A percentile compares a stretch with the other conserved stretches of the same genome.
Evolutionary conservation across 2,329 filamentous ascomycete genomes (phyloP).

Genomic region (Alternaria arbusti): DNA sequence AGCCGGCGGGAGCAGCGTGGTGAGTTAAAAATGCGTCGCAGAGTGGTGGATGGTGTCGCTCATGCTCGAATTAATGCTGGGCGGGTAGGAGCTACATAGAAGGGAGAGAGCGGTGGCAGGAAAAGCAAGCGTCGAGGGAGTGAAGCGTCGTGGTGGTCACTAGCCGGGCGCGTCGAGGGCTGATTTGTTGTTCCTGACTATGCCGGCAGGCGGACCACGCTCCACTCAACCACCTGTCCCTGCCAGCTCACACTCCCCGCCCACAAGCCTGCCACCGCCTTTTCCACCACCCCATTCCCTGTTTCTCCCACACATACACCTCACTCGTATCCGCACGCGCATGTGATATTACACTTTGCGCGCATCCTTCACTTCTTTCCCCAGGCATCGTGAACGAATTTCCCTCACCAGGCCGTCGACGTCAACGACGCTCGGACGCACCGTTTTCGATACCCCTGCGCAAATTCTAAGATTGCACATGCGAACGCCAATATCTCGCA

Average conservation of each 20-base stretch:
- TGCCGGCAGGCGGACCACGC: slow-evolving; percentile 4
- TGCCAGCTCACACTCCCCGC: slow-evolving; percentile 22
- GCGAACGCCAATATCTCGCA: slow-evolving; percentile 23
- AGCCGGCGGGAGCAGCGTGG: background rate
- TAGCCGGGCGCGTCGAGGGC: slow-evolving; percentile 10
- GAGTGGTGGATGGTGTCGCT: slow-evolving; percentile 12
- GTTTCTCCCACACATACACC: background rate
- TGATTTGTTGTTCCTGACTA: slow-evolving; percentile 16
- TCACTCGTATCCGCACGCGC: slow-evolving; percentile 5
- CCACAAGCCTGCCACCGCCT: slow-evolving; percentile 18
- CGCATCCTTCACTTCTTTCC: background rate
- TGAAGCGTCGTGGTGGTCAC: background rate
- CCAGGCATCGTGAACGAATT: background rate
- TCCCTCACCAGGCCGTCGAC: slow-evolving; percentile 11
- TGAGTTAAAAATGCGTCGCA: slow-evolving; percentile 6
- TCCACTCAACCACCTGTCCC: slow-evolving; percentile 14
- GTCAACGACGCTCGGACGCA: slow-evolving; percentile 22
- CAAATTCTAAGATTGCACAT: slow-evolving; percentile 31
- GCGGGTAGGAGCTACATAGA: slow-evolving; percentile 5
- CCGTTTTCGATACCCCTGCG: slow-evolving; percentile 10
- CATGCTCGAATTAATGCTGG: slow-evolving; percentile 24
- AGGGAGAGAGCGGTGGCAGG: slow-evolving; percentile 14
- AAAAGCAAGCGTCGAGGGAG: slow-evolving; percentile 2
- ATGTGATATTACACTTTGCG: background rate
- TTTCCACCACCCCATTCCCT: slow-evolving; percentile 4